Evolutionary conservation across 495 filamentous ascomycete species (phyloP), one percentile per base, ranked within the genome.

Genomic region (Penicillium flavigenum): DNA sequence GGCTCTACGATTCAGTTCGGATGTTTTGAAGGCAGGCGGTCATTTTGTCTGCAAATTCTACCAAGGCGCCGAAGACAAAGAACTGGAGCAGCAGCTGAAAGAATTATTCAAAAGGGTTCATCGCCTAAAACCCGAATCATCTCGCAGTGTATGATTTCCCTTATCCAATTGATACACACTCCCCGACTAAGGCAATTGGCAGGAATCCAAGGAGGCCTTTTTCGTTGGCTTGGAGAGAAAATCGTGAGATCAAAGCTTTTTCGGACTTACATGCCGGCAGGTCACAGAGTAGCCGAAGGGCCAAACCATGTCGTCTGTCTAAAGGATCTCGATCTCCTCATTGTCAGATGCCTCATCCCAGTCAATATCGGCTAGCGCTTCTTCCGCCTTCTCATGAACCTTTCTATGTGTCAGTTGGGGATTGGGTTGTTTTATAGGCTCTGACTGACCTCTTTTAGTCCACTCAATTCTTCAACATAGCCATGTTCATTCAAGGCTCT

Each of bases 41-140:
- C 86, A 93, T 68, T 96, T 98, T 63, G 82, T 98, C 32, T 98
- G 94, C 79, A 98, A 98, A 74, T 98, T 96, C 72, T 98, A 98
- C 71, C 89, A 93, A 67, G 94, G 94, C 4, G 68, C 78, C 5
- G 91, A 96, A 63, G 92, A 97, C 66, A 90, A 88, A 72, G 76
- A 75, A 5, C 68, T 98, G 22, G 90, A 96, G 73, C 73, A 67
- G 55, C 78, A 81, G 59, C 75, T 98, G 39, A 90, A 80, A 62
- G 80, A 80, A 39, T 71, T 94, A 60, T 98, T 98, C 65, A 70
- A 74, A 16, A 88, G 82, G 57, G 93, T 98, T 17, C 80, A 88
- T 62, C 76, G 91, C 54, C 86, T 92, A 56, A 98, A 98, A 70
- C 94, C 95, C 11, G 86, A 92, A 49, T 88, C 90, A 17, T 98